Base-by-base conservation (phyloP, 2,329 filamentous ascomycete genomes). In the Hypoxylon sp. region DNA sequence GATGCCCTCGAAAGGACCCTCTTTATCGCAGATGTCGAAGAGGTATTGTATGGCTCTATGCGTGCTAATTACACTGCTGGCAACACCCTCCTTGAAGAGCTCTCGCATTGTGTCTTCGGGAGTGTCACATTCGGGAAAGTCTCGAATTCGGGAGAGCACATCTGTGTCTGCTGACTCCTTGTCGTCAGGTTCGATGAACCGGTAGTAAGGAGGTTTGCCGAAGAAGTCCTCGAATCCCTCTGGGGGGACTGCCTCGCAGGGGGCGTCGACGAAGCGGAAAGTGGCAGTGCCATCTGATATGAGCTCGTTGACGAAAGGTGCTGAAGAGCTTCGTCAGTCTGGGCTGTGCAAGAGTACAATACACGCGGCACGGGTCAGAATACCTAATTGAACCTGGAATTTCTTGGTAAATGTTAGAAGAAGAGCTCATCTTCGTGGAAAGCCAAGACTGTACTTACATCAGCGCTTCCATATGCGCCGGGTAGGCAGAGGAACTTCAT, bases 401-500 rank as follows among this genome's bases (percentile, higher is more conserved):
- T 81, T 80, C 79, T 83, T 50, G 36, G 48, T 13, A 7, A 7
- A 9, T 40, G 36, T 63, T 40, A 57, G 55, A 41, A 12, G 44
- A 37, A 20, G 19, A 32, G 45, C 26, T 11, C 15, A 23, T 45
- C 13, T 34, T 7, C 13, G 20, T 29, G 37, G 40, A 44, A 40
- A 44, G 42, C 47, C 13, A 37, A 40, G 41, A 63, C n/a, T n/a
- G n/a, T n/a, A n/a, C 63, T 64, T 55, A 68, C 65, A 57, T 62
- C 75, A 40, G 79, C 76, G 69, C 78, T 83, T 44, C 81, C 80
- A 63, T 79, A 83, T 15, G 81, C 78, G 55, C 81, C 81, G 23
- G 80, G 80, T 6, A 84, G 72, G 63, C 81, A 84, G 21, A 84
- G 67, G 42, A 83, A 79, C 61, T 72, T 79, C 80, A 84, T 83